Evolutionary conservation across 495 filamentous ascomycete genomes (phyloP).

Genomic region (Copromyces sp.): DNA sequence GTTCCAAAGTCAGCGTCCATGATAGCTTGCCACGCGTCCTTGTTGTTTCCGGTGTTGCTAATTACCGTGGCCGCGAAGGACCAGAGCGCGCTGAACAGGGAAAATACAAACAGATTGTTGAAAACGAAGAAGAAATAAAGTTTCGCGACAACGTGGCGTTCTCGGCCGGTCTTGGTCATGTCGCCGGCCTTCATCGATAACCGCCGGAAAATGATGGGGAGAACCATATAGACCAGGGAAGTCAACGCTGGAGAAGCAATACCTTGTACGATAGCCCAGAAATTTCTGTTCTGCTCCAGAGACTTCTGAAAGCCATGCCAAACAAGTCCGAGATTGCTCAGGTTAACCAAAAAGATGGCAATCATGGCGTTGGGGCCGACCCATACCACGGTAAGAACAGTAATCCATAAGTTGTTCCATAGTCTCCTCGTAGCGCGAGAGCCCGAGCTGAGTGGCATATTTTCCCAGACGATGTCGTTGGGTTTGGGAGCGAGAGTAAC

Average conservation of each 20-base stretch:
- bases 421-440: constrained; percentile 61
- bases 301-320: constrained; percentile 67
- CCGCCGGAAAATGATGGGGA: constrained; percentile 84
- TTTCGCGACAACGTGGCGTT: constrained; percentile 85
- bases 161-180: constrained; percentile 79
- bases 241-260: constrained; percentile 84
- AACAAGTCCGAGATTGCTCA: constrained; percentile 66
- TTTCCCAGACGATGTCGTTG: constrained; percentile 94
- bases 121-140: constrained; percentile 95
- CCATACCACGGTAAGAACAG: constrained; percentile 74
- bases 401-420: constrained; percentile 74
- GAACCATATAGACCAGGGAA: constrained; percentile 76
- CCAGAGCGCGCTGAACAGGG: constrained; percentile 75
- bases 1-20: constrained; percentile 47
- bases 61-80: constrained; percentile 57
- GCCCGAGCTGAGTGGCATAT: constrained; percentile 59
- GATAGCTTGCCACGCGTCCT: constrained; percentile 57
- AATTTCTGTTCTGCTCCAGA: constrained; percentile 46
- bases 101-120: constrained; percentile 94
- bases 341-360: constrained; percentile 81
- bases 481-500: constrained; percentile 74
- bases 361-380: constrained; percentile 93
- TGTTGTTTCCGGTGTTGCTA: constrained; percentile 28
- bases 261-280: constrained; percentile 89
- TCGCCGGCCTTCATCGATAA: constrained; percentile 73